phyloP scores from a whole-genome alignment of 2,329 filamentous ascomycete species.

The Exophiala sp. region DNA sequence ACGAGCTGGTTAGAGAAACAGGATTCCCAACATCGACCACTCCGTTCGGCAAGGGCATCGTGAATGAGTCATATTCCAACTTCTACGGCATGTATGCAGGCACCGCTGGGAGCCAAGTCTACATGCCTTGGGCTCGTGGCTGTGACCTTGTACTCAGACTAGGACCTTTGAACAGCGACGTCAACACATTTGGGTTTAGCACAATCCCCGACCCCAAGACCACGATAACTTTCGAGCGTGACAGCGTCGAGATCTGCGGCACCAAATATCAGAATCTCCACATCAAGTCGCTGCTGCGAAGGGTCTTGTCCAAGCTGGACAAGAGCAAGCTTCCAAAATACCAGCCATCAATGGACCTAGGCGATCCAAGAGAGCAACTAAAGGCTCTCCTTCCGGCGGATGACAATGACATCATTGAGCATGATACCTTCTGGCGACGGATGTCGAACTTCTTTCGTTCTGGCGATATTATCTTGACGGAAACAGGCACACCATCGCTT shows the following conservation, averaged over 20 bases:
- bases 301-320: constrained; percentile 58
- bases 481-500: constrained; percentile 58
- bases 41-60: constrained; percentile 49
- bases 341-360: constrained; percentile 32
- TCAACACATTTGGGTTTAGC: constrained; percentile 40
- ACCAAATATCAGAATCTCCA: constrained; percentile 71
- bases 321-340: constrained; percentile 36
- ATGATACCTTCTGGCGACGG: constrained; percentile 57
- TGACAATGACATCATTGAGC: constrained; percentile 52
- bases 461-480: constrained; percentile 56
- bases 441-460: constrained; percentile 53
- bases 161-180: constrained; percentile 47
- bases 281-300: constrained; percentile 74
- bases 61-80: constrained; percentile 48
- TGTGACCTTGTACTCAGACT: constrained; percentile 48
- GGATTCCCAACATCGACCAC: constrained; percentile 49
- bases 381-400: constrained; percentile 44
- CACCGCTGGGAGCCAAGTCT: constrained; percentile 36
- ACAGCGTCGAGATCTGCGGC: constrained; percentile 68
- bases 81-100: constrained; percentile 51
- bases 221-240: constrained; percentile 78
- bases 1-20: constrained; percentile 43
- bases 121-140: constrained; percentile 38
- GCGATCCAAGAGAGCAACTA: constrained; percentile 51
- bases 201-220: constrained; percentile 30